Evolutionary conservation across 1,284 basidiomycete genomes (phyloP).

Genomic region (Trichosporon coremiiforme): DNA sequence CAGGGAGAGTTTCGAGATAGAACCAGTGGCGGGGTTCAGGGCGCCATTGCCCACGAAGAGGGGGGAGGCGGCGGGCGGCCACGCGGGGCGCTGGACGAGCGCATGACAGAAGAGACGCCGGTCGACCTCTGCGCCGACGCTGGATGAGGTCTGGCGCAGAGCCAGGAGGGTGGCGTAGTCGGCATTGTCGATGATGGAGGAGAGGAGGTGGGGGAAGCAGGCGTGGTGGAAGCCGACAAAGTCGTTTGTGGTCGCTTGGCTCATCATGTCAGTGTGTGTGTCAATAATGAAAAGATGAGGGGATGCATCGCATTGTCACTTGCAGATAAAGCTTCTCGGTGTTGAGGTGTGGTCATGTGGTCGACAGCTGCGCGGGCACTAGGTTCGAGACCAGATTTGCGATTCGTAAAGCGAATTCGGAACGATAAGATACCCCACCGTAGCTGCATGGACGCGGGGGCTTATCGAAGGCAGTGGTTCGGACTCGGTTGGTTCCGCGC

Average conservation of each 20-base stretch:
- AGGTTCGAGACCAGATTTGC: background rate
- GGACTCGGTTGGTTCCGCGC: background rate
- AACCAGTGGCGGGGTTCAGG: background rate
- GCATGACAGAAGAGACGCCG: background rate
- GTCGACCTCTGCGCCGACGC: background rate
- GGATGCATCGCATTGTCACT: too few relatives aligned
- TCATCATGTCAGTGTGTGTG: background rate
- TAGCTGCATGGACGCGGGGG: background rate
- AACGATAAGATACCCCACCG: constrained; percentile 3
- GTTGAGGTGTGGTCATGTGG: background rate
- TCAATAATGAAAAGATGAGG: background rate
- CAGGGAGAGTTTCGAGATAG: background rate
- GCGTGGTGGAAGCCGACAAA: constrained; percentile 4
- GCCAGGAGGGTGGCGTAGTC: background rate
- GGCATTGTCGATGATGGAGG: background rate
- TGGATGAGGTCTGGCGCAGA: background rate
- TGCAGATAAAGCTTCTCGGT: background rate
- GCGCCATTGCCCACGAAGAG: background rate
- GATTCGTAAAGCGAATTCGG: constrained; percentile 14
- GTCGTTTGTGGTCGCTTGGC: background rate
- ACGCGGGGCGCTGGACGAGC: background rate
- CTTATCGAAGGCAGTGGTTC: background rate
- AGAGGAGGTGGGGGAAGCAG: constrained; percentile 11
- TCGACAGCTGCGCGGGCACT: too few relatives aligned
- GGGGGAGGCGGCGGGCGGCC: background rate